Evolutionary conservation across 2,329 filamentous ascomycete genomes (phyloP).

Genomic region (Kalaharituber pfeilii): DNA sequence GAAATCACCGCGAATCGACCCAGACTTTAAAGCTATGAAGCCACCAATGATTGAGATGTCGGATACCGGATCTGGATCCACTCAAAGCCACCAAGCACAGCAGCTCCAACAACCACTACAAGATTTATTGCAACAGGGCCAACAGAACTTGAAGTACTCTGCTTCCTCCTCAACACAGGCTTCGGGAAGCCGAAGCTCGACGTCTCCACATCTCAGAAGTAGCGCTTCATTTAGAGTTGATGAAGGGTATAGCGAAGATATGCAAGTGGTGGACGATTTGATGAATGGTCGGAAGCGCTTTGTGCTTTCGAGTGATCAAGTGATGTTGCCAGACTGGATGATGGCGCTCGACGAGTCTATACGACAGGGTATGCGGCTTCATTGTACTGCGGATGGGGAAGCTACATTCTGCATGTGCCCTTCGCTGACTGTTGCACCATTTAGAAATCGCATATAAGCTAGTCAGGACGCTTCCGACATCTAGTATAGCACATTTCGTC

Average conservation of each 20-base stretch:
- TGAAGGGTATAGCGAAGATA: constrained; percentile 19
- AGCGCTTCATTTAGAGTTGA: constrained; percentile 13
- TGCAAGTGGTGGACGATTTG: constrained; percentile 15
- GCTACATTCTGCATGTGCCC: neutral
- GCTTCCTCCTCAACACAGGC: neutral
- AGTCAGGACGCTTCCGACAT: constrained; percentile 60
- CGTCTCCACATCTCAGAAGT: neutral
- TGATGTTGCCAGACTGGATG: constrained; percentile 38
- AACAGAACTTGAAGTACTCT: neutral
- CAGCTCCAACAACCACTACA: neutral
- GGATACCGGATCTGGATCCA: neutral
- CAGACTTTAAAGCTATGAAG: neutral
- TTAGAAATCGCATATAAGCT: constrained; percentile 66
- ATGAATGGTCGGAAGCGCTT: constrained; percentile 11
- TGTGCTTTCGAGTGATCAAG: constrained; percentile 11
- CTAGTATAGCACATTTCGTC: constrained; percentile 62
- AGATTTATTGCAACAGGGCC: neutral
- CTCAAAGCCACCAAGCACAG: neutral
- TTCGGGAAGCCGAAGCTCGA: neutral
- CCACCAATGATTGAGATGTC: neutral
- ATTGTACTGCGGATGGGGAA: neutral
- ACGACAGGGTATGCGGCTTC: neutral
- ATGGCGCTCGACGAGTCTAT: constrained; percentile 35
- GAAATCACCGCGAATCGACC: neutral
- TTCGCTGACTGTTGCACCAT: neutral